phyloP scores from a whole-genome alignment of 768 basidiomycete species.

The Tubosaeta sp. region DNA sequence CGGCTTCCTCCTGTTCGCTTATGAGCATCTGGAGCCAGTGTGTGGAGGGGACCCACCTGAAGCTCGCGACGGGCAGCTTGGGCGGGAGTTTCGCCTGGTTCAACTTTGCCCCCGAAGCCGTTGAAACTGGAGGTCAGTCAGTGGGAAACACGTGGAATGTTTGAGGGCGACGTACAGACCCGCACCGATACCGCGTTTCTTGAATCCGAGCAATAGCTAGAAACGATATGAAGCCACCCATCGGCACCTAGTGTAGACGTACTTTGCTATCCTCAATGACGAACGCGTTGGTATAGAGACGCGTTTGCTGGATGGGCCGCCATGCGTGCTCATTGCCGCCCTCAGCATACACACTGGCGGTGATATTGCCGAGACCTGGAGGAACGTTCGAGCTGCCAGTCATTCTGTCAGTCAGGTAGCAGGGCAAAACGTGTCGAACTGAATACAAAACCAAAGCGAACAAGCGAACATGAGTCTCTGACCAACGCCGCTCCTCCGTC shows the following conservation, averaged over 20 bases:
- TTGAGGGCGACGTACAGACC: slow-evolving; percentile 42
- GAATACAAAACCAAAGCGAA: no score
- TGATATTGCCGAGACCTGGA: slow-evolving; percentile 37
- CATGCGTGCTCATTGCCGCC: slow-evolving; percentile 43
- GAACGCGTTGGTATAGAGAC: slow-evolving; percentile 69
- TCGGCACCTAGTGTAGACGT: not conserved
- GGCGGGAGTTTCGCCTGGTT: slow-evolving; percentile 60
- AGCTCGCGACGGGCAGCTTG: slow-evolving; percentile 78
- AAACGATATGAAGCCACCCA: no score
- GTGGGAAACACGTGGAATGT: not conserved
- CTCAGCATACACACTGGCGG: slow-evolving; percentile 29
- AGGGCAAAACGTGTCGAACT: not conserved
- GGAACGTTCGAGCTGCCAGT: slow-evolving; percentile 25
- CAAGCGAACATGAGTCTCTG: no score
- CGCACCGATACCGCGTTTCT: slow-evolving; percentile 74
- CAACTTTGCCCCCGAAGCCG: slow-evolving; percentile 88
- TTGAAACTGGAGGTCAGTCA: slow-evolving; percentile 55
- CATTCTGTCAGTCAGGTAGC: slow-evolving; percentile 8
- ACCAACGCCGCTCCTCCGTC: no score
- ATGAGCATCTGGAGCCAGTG: no score
- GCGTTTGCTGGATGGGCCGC: slow-evolving; percentile 39
- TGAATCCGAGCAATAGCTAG: slow-evolving; percentile 32
- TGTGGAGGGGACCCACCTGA: slow-evolving; percentile 35
- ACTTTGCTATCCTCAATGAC: slow-evolving; percentile 36
- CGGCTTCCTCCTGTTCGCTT: slow-evolving; percentile 70